Percentiles rank a stretch among this genome's conserved stretches.
These are phyloP conservation scores for Cephalotrichum gorgonifer DNA, from an alignment of 2,329 filamentous ascomycete species.

Conservation along the genomic window DNA sequence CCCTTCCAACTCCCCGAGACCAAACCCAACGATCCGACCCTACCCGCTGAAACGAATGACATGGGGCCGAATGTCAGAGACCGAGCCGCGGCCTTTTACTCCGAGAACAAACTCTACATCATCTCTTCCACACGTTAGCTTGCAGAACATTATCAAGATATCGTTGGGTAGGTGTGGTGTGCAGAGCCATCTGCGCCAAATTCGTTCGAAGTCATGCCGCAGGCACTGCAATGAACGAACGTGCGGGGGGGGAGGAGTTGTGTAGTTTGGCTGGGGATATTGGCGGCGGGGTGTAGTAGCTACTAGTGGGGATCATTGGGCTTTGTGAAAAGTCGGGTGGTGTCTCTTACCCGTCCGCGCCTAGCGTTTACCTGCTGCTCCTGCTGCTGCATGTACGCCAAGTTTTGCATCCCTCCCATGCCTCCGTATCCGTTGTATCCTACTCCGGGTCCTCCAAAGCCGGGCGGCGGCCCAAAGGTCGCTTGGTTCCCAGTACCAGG, in stretches of 20 bases:
- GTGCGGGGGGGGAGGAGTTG: too few species aligned
- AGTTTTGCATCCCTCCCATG: slow-evolving; percentile 33
- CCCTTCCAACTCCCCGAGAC: neutral
- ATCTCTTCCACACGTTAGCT: neutral
- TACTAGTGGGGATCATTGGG: neutral
- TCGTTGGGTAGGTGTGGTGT: too few species aligned
- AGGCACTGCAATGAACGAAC: too few species aligned
- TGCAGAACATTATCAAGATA: neutral
- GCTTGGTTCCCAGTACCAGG: slow-evolving; percentile 29
- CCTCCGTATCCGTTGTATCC: slow-evolving; percentile 35
- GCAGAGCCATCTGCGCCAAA: too few species aligned
- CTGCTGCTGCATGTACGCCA: slow-evolving; percentile 46
- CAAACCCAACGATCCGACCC: neutral
- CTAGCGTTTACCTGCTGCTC: slow-evolving; percentile 45
- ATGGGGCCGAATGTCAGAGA: neutral
- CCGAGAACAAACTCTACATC: neutral
- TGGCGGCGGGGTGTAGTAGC: too few species aligned
- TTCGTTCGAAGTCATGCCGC: too few species aligned
- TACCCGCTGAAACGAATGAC: neutral
- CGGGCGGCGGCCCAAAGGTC: slow-evolving; percentile 29
- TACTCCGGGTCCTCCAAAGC: slow-evolving; percentile 29
- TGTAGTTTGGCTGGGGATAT: too few species aligned
- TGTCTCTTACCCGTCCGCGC: slow-evolving; percentile 47
- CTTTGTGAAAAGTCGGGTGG: too few species aligned
- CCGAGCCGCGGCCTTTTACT: neutral